Evolutionary conservation across 495 filamentous ascomycete genomes (phyloP).

Genomic region (Penicillium pulvis): DNA sequence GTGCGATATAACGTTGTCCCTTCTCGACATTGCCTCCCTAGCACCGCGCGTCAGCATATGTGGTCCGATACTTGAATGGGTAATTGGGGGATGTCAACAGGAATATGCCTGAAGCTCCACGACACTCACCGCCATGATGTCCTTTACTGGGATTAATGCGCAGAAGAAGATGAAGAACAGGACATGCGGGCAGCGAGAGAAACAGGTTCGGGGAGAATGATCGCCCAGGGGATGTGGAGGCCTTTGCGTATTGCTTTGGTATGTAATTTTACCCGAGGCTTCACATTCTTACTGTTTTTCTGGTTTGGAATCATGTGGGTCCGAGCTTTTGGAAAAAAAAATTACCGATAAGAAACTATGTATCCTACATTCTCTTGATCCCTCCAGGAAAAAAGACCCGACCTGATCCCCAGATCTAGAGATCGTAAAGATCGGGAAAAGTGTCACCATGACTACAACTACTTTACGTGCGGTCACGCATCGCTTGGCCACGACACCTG

Average conservation of each 20-base stretch:
- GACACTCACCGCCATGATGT: constrained; percentile 44
- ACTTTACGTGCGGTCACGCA: constrained; percentile 65
- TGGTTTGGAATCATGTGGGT: constrained; percentile 18
- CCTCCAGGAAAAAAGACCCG: constrained; percentile 6
- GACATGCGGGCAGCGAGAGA: constrained; percentile 6
- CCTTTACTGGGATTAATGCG: constrained; percentile 16
- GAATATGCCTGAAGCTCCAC: background rate
- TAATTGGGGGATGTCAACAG: background rate
- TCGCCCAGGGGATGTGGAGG: constrained; percentile 27
- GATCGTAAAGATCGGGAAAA: background rate
- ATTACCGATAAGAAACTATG: constrained; percentile 22
- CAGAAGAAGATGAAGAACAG: constrained; percentile 25
- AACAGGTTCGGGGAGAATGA: constrained; percentile 16
- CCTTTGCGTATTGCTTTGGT: constrained; percentile 17
- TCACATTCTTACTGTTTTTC: constrained; percentile 23
- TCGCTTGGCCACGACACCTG: constrained; percentile 63
- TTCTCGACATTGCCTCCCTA: constrained; percentile 62
- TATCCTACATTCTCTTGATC: constrained; percentile 8
- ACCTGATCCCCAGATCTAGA: background rate
- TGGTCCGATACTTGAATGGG: background rate
- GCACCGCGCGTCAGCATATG: constrained; percentile 28
- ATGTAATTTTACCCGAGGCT: constrained; percentile 35
- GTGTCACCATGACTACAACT: constrained; percentile 24
- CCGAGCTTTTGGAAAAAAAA: constrained; percentile 23
- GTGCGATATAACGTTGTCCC: constrained; percentile 73